phyloP scores from a whole-genome alignment of 1,284 basidiomycete genomes.

The Tylopilus sp. region DNA sequence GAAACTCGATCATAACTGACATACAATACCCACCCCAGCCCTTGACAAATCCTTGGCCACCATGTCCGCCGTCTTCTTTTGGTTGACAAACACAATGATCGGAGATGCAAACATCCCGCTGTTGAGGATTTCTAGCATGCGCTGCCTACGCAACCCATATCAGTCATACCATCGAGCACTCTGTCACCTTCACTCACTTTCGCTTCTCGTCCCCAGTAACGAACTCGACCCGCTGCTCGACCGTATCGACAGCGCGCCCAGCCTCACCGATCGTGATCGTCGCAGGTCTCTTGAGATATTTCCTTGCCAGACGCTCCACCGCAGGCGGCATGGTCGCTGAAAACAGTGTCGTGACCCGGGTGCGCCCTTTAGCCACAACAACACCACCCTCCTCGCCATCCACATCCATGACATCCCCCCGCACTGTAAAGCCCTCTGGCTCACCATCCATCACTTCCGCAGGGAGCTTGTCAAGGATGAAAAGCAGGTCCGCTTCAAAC shows the following conservation, averaged over 20 bases:
- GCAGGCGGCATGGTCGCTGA: conserved; percentile 98
- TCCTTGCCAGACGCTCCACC: conserved; percentile 90
- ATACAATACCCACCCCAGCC: conserved; percentile 57
- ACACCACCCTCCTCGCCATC: conserved; percentile 42
- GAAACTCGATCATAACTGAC: conserved; percentile 10
- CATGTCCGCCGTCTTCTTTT: conserved; percentile 98
- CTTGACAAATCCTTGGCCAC: conserved; percentile 89
- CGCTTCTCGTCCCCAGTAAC: conserved; percentile 91
- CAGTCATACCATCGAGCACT: conserved; percentile 6
- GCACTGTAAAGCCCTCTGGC: conserved; percentile 42
- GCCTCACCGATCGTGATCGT: conserved; percentile 97
- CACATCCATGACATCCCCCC: conserved; percentile 49
- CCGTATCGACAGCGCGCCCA: conserved; percentile 95
- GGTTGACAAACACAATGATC: conserved; percentile 99
- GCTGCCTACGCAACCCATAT: conserved; percentile 47
- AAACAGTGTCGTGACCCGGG: conserved; percentile 89
- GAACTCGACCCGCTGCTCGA: conserved; percentile 96
- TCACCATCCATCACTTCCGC: conserved; percentile 84
- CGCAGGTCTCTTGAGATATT: conserved; percentile 90
- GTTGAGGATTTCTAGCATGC: conserved; percentile 88
- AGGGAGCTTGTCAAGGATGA: conserved; percentile 92
- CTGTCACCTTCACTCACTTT: conserved; percentile 48
- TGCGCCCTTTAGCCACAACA: conserved; percentile 67
- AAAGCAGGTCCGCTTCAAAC: conserved; percentile 92
- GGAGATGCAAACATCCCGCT: conserved; percentile 79